A percentile compares a stretch with the other conserved stretches of the same genome.
These are phyloP conservation scores for Ricinus communis DNA, from an alignment of 345 rosid genomes.

Conservation along the genomic window DNA sequence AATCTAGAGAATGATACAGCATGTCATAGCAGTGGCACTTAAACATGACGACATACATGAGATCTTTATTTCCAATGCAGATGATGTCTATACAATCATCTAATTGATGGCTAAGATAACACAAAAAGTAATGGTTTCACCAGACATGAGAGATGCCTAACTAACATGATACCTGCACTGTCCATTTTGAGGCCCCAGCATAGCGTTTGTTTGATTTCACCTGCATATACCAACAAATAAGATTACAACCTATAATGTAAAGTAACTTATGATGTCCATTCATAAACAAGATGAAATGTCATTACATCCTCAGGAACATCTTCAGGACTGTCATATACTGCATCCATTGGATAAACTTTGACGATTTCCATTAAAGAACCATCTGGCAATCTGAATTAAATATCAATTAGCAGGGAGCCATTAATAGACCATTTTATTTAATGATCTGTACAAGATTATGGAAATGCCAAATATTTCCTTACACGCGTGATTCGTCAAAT, in stretches of 20 bases:
- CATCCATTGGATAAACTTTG: slow-evolving; percentile 87
- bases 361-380: slow-evolving; percentile 88
- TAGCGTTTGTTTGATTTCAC: slow-evolving; percentile 76
- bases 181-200: slow-evolving; percentile 85
- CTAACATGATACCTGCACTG: slow-evolving; percentile 59
- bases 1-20: neutral
- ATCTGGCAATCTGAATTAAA: slow-evolving; percentile 66
- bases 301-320: slow-evolving; percentile 89
- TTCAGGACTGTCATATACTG: slow-evolving; percentile 70
- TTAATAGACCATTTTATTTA: neutral
- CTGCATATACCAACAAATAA: slow-evolving; percentile 42
- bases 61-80: neutral
- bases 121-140: neutral
- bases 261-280: neutral
- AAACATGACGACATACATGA: neutral
- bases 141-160: neutral
- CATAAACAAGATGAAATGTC: neutral
- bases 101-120: neutral
- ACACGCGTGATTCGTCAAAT: slow-evolving; percentile 86
- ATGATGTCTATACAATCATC: neutral
- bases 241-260: neutral
- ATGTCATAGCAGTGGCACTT: neutral
- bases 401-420: slow-evolving; percentile 6
- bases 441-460: neutral
- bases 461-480: slow-evolving; percentile 30